Percentiles rank a stretch among this genome's conserved stretches.
Evolutionary conservation across 164 flowering plant genomes (phyloP).

Genomic region (Nelumbo lutea): DNA sequence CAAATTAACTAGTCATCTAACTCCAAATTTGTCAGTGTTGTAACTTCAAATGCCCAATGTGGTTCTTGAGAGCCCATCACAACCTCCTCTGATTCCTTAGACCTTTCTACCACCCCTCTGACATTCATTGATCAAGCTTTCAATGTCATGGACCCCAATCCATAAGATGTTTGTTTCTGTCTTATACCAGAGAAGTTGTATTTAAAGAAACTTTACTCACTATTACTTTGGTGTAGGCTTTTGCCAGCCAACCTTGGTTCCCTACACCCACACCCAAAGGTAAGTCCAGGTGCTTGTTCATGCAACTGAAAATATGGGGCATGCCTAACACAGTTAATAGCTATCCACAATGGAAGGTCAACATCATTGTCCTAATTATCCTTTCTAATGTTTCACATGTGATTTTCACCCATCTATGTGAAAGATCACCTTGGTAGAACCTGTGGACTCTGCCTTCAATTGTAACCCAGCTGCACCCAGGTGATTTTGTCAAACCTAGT

Average conservation of each 20-base stretch:
- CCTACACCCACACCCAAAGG: background rate
- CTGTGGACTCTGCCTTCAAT: conserved; percentile 26
- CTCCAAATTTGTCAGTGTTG: background rate
- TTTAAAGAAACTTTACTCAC: background rate
- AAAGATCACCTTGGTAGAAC: conserved; percentile 44
- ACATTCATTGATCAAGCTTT: background rate
- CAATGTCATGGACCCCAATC: too few species aligned
- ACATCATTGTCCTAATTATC: conserved; percentile 13
- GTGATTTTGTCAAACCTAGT: conserved; percentile 37
- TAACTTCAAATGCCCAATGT: background rate
- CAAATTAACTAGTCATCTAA: background rate
- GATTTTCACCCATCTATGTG: conserved; percentile 19
- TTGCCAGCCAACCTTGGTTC: background rate
- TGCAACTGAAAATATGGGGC: background rate
- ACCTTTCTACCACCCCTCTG: background rate
- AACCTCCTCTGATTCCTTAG: background rate
- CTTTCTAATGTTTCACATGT: conserved; percentile 26
- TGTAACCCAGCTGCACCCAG: conserved; percentile 55
- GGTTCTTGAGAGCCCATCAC: background rate
- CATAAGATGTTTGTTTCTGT: too few species aligned
- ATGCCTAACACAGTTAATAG: background rate
- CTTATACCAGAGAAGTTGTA: background rate
- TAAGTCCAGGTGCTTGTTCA: background rate
- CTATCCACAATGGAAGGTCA: conserved; percentile 11
- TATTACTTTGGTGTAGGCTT: background rate